Conservation (phyloP, 768 basidiomycete species). For the Phaeotremella skinneri region DNA sequence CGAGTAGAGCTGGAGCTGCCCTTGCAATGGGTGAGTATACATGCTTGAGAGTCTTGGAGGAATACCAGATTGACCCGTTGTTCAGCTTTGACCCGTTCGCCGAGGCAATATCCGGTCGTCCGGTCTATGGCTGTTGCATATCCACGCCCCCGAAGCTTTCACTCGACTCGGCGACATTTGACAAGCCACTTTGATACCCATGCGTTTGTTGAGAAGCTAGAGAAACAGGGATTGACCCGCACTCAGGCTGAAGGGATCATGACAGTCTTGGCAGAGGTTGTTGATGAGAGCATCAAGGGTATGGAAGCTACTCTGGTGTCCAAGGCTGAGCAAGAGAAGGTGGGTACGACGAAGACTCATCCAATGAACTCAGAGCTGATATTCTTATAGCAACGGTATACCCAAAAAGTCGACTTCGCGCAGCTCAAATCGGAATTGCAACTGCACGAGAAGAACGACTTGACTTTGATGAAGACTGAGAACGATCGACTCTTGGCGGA, state of each 20-base stretch:
- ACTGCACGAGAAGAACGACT: slow-evolving; percentile 93
- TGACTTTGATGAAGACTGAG: slow-evolving; percentile 91
- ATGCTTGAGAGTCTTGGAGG: background rate
- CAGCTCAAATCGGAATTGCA: slow-evolving; percentile 95
- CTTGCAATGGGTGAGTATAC: slow-evolving; percentile 28
- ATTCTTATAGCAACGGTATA: slow-evolving; percentile 48
- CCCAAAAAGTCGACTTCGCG: slow-evolving; percentile 79
- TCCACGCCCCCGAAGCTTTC: slow-evolving; percentile 6
- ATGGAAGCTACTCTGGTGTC: slow-evolving; percentile 97
- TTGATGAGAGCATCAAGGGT: slow-evolving; percentile 92
- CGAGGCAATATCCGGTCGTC: background rate
- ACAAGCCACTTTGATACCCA: slow-evolving; percentile 86
- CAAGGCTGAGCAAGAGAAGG: slow-evolving; percentile 95
- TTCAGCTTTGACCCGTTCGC: background rate
- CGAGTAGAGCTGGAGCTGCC: slow-evolving; percentile 34
- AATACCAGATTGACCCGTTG: background rate
- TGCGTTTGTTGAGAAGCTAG: slow-evolving; percentile 85
- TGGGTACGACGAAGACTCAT: slow-evolving; percentile 47
- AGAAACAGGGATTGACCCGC: slow-evolving; percentile 81
- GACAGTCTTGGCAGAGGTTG: slow-evolving; percentile 93
- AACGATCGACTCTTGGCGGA: slow-evolving; percentile 88
- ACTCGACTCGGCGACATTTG: slow-evolving; percentile 2
- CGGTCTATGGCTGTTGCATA: background rate
- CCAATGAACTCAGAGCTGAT: background rate
- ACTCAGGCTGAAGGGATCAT: slow-evolving; percentile 96